A percentile compares a stretch with the other conserved stretches of the same genome.
phyloP scores from a whole-genome alignment of 176 grass and related monocot genomes.

The Aegilops tauschii region DNA sequence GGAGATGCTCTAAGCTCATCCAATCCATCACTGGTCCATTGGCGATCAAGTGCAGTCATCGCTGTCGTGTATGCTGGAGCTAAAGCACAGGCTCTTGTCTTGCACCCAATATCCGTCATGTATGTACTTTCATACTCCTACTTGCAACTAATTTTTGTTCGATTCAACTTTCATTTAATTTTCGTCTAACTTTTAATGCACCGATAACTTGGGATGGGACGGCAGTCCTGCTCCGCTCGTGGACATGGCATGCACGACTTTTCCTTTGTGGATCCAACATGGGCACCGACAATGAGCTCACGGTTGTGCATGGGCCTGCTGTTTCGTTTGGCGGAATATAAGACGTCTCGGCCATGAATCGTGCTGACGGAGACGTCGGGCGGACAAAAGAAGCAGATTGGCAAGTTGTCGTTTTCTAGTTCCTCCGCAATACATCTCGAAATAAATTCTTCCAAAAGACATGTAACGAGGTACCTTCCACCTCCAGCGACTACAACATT shows the following conservation, averaged over 20 bases:
- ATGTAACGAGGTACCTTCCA: background rate
- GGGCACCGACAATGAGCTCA: background rate
- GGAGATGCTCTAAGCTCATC: background rate
- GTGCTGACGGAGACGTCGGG: background rate
- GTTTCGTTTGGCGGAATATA: background rate
- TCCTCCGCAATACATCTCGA: background rate
- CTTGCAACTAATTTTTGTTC: background rate
- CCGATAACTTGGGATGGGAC: background rate
- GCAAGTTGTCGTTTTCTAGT: background rate
- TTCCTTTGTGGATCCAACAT: background rate
- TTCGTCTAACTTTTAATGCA: background rate
- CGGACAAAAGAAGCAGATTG: background rate
- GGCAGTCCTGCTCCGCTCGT: background rate
- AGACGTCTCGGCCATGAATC: background rate
- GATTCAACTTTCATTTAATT: background rate
- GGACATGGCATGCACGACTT: background rate
- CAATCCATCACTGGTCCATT: background rate
- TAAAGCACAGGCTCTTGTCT: background rate
- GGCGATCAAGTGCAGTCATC: slow-evolving; percentile 23
- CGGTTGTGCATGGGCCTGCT: background rate
- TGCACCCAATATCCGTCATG: background rate
- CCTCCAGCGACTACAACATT: too few species aligned
- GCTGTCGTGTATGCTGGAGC: background rate
- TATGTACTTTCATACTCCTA: background rate
- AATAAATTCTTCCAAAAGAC: background rate